A percentile compares a stretch with the other conserved stretches of the same genome.
phyloP scores from a whole-genome alignment of 1,139 yeast species.

The Geotrichum histeridarum region DNA sequence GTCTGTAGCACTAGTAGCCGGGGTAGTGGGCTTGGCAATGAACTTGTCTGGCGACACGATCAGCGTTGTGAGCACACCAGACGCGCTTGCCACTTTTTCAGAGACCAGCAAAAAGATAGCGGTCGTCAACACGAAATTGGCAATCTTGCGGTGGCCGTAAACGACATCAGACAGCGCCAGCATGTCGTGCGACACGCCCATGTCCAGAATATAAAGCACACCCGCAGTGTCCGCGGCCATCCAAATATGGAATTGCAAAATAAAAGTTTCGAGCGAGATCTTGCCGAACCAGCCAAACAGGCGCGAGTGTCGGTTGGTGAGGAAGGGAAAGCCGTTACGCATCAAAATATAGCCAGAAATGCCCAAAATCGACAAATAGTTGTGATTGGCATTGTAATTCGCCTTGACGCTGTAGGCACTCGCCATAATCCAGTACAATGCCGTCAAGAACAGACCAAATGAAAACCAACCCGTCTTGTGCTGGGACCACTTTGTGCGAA shows the following conservation, averaged over 20 bases:
- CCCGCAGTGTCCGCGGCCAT: conserved; percentile 30
- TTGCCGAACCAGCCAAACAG: conserved; percentile 27
- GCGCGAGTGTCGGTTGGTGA: conserved; percentile 24
- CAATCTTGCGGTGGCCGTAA: conserved; percentile 1
- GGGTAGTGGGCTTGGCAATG: background rate
- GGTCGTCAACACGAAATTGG: conserved; percentile 16
- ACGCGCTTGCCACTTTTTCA: conserved; percentile 17
- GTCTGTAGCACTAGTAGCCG: background rate
- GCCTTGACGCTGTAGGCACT: conserved; percentile 20
- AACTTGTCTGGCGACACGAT: conserved; percentile 19
- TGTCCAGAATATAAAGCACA: conserved; percentile 20
- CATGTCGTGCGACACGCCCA: conserved; percentile 12
- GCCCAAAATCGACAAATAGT: conserved; percentile 23
- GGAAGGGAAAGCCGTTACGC: conserved; percentile 24
- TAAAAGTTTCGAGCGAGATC: conserved; percentile 29
- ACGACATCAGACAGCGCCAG: background rate
- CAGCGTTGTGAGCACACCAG: conserved; percentile 18
- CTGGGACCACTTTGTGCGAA: conserved; percentile 9
- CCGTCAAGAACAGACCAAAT: conserved; percentile 11
- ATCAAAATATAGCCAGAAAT: conserved; percentile 26
- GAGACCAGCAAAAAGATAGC: conserved; percentile 17
- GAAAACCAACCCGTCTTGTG: conserved; percentile 8
- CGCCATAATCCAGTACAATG: conserved; percentile 19
- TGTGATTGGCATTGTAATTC: conserved; percentile 25
- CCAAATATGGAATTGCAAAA: conserved; percentile 29